A percentile compares a stretch with the other conserved stretches of the same genome.
Conservation (phyloP, 257 asterid species). For the Galeopsis tetrahit region DNA sequence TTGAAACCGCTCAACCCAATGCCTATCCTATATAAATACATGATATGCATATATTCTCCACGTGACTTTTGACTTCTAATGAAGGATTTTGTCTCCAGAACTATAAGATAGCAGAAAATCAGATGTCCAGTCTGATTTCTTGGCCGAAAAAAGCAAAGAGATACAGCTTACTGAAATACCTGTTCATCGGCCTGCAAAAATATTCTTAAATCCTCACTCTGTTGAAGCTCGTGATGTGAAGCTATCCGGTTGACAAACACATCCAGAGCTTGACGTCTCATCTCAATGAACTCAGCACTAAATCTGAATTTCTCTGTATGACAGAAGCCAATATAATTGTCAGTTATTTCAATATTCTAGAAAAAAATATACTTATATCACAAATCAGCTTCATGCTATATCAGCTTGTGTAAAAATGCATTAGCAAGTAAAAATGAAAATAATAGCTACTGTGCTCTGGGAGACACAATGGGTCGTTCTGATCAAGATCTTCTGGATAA, state of each 20-base stretch:
- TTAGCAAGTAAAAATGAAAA: not conserved
- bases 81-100: conserved; percentile 24
- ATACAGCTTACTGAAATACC: conserved; percentile 49
- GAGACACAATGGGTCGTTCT: not conserved
- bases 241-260: conserved; percentile 89
- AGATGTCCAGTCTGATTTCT: conserved; percentile 12
- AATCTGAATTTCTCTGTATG: conserved; percentile 85
- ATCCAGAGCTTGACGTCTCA: conserved; percentile 95
- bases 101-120: conserved; percentile 29
- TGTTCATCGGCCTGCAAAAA: conserved; percentile 97
- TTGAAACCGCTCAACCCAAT: not conserved
- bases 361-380: conserved; percentile 20
- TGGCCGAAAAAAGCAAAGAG: conserved; percentile 24
- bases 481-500: conserved; percentile 14
- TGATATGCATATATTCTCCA: conserved; percentile 10
- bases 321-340: conserved; percentile 33
- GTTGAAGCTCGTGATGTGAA: conserved; percentile 81
- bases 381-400: conserved; percentile 23
- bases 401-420: conserved; percentile 15
- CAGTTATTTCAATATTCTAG: conserved; percentile 21
- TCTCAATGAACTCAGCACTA: conserved; percentile 93
- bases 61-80: conserved; percentile 13
- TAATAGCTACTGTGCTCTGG: not conserved
- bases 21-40: conserved; percentile 10
- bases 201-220: conserved; percentile 85